Evolutionary conservation across 345 rosid species (phyloP), one percentile per base, ranked within the genome.

Genomic region (Combretum micranthum): DNA sequence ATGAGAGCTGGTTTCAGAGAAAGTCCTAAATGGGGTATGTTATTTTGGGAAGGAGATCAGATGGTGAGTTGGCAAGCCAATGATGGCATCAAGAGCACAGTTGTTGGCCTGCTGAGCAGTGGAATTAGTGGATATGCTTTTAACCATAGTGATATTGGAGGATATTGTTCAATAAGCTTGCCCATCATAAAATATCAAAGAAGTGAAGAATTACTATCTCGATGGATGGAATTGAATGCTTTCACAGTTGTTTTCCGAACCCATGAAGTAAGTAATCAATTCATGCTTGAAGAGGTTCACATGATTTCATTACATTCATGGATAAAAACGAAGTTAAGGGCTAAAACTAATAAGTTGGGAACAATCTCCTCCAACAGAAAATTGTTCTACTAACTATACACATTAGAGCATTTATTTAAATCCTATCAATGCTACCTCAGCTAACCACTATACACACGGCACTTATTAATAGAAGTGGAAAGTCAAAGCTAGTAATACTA

Each of bases 21-120:
- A 19, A 85, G 88, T 68, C 92, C 88, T 22, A 80, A 69, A 70
- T 80, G 87, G 84, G 92, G 82, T 19, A 82, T 82, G 84, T 74
- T 85, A 20, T 85, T 85, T 56, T 85, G 88, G 92, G 88, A 85
- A 76, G 92, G 88, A 57, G 88, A 85, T 60, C 92, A 85, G 73
- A 85, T 85, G 88, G 92, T 85, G 25, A 84, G 91, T 70, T 84
- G 86, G 87, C 91, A 84, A 55, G 68, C 75, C 39, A 81, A 84
- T 66, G 85, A 85, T 60, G 92, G 88, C 26, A 82, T 85, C 66
- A 85, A 82, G 73, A 85, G 92, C 65, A 69, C 86, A 20, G 85
- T 82, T 44, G 77, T 78, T 20, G 92, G 87, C 55, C 72, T 85
- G 4, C 73, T 85, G 59, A 85, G 86, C 68, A 66, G 87, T 47